Evolutionary conservation across 176 grass and related monocot species (phyloP).

Genomic region (Musa itinerans): DNA sequence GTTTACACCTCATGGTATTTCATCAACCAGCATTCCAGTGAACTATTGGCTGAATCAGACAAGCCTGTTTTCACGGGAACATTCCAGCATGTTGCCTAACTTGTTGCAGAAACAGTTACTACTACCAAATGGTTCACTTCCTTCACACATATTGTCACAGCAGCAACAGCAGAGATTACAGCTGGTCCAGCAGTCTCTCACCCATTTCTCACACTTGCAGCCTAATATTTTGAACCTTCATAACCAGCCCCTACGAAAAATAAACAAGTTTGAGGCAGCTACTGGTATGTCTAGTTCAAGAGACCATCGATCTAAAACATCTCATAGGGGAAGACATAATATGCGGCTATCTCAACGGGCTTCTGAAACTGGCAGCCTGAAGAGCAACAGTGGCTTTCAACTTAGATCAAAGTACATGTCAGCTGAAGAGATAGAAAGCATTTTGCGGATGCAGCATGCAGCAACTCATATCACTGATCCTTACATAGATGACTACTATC

Average conservation of each 20-base stretch:
- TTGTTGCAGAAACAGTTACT: slow-evolving; percentile 13
- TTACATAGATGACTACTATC: slow-evolving; percentile 39
- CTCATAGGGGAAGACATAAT: slow-evolving; percentile 20
- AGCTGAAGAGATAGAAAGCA: slow-evolving; percentile 34
- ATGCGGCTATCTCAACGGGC: slow-evolving; percentile 13
- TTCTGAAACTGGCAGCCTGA: slow-evolving; percentile 4
- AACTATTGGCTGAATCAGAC: slow-evolving; percentile 1
- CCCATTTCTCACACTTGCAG: slow-evolving; percentile 3
- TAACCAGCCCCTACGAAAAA: neutral
- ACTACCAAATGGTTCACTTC: neutral
- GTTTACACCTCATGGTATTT: neutral
- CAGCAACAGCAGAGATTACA: slow-evolving; percentile 20
- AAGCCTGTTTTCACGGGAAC: slow-evolving; percentile 1
- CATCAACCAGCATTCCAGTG: neutral
- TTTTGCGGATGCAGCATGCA: slow-evolving; percentile 28
- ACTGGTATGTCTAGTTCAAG: slow-evolving; percentile 5
- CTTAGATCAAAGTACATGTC: slow-evolving; percentile 47
- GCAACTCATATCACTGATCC: slow-evolving; percentile 26
- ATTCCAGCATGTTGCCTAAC: neutral
- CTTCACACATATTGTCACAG: slow-evolving; percentile 6
- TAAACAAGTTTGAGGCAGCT: slow-evolving; percentile 13
- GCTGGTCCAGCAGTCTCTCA: neutral
- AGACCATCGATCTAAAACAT: slow-evolving; percentile 19
- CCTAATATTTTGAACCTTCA: slow-evolving; percentile 9
- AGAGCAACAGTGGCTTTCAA: slow-evolving; percentile 12